phyloP scores from a whole-genome alignment of 768 basidiomycete genomes.

The Boletus rubescentipes region DNA sequence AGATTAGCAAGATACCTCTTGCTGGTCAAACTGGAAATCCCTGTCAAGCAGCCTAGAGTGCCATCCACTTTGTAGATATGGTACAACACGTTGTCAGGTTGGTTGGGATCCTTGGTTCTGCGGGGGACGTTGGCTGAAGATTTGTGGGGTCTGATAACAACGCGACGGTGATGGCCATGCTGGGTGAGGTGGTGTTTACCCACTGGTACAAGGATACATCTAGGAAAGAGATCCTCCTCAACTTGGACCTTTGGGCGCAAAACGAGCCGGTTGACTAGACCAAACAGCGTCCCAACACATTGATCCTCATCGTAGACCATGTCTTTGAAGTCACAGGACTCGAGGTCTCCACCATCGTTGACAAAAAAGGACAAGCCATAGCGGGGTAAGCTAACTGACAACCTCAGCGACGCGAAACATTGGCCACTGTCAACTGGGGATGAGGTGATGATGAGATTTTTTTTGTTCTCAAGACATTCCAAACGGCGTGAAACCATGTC shows the following conservation, averaged over 20 bases:
- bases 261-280: neutral
- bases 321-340: neutral
- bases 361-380: neutral
- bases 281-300: neutral
- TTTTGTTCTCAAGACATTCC: neutral
- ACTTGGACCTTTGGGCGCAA: neutral
- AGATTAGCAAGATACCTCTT: neutral
- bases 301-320: conserved; percentile 1
- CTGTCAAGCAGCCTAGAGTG: neutral
- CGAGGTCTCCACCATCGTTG: neutral
- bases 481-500: neutral
- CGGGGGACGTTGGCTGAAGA: too few relatives aligned
- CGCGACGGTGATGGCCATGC: too few relatives aligned
- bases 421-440: too few relatives aligned
- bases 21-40: neutral
- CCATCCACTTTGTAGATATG: neutral
- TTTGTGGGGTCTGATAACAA: too few relatives aligned
- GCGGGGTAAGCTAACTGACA: neutral
- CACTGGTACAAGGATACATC: neutral
- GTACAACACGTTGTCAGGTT: too few relatives aligned
- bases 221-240: neutral
- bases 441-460: neutral
- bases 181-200: too few relatives aligned
- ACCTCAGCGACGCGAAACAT: neutral
- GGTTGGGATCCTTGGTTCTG: too few relatives aligned